Base-by-base conservation (phyloP, 2,329 filamentous ascomycete species). In the Nemania bipapillata region DNA sequence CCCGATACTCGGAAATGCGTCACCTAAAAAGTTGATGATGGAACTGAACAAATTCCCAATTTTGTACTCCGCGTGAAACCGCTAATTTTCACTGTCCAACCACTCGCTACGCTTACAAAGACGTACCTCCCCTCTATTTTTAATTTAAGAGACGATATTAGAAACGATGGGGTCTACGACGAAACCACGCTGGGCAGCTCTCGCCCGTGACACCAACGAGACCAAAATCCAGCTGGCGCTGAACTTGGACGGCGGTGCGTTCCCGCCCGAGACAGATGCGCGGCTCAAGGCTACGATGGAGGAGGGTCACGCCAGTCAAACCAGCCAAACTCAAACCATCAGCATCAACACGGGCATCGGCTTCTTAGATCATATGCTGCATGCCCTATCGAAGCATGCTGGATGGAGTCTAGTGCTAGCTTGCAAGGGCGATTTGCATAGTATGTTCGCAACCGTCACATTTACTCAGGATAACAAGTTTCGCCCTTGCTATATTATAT, bases 331-430 rank as follows among this genome's bases (percentile, higher is more conserved):
- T 49, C 96, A 98, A 81, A 90, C 89, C 69, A 97, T 98, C 79
- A 89, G 89, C 78, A 86, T 98, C 73, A 90, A 93, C 85, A 97
- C 95, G 0, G 96, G 96, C 72, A 97, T 99, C 80, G 96, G 96
- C 68, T 99, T 99, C 82, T 86, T 99, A 65, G 96, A 99, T 83
- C 96, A 99, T 85, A 98, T 99, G 95, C 87, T 98, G 58, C 96
- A 99, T 82, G 96, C 96, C 5, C 87, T 98, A 63, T 92, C 96
- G 58, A 98, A 99, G 83, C 96, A 99, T 82, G 90, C 92, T 5
- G 95, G 96, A 71, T 98, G 95, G 96, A 96, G 92, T 83, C 82
- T 99, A 75, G 89, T 89, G 35, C 84, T 99, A 65, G 86, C 89
- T 72, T 96, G 93, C 81, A 88, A 91, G 80, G 96, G 96, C 63